Evolutionary conservation across 345 rosid species (phyloP).

Genomic region (Gossypium ekmanianum): DNA sequence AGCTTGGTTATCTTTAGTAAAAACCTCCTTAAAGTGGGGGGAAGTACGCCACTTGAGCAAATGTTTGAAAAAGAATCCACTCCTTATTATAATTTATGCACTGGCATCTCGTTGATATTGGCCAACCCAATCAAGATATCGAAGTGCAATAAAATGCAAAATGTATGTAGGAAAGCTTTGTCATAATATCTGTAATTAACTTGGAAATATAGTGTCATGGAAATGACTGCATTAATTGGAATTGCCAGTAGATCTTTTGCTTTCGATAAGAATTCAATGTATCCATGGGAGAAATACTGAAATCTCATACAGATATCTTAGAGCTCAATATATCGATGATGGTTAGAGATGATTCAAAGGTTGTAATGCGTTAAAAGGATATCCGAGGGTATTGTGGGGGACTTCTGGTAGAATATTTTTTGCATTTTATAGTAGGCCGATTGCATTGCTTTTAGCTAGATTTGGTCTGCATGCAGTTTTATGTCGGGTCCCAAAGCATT

Average conservation of each 20-base stretch:
- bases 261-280: neutral
- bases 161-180: neutral
- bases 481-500: neutral
- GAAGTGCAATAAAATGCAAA: slow-evolving; percentile 5
- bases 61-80: neutral
- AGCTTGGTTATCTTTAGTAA: neutral
- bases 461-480: neutral
- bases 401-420: neutral
- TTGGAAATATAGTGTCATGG: neutral
- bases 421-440: neutral
- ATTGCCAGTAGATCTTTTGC: neutral
- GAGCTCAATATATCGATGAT: neutral
- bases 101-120: neutral
- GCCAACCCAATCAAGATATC: neutral
- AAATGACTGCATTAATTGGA: neutral
- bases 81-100: neutral
- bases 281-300: neutral
- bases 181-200: neutral
- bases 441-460: neutral
- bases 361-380: neutral
- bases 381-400: neutral
- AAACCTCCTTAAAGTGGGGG: neutral
- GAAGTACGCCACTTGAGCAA: neutral
- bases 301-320: neutral
- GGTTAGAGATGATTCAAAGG: neutral